A percentile compares a stretch with the other conserved stretches of the same genome.
phyloP scores from a whole-genome alignment of 2,329 filamentous ascomycete species.

The Fusarium floridanum region DNA sequence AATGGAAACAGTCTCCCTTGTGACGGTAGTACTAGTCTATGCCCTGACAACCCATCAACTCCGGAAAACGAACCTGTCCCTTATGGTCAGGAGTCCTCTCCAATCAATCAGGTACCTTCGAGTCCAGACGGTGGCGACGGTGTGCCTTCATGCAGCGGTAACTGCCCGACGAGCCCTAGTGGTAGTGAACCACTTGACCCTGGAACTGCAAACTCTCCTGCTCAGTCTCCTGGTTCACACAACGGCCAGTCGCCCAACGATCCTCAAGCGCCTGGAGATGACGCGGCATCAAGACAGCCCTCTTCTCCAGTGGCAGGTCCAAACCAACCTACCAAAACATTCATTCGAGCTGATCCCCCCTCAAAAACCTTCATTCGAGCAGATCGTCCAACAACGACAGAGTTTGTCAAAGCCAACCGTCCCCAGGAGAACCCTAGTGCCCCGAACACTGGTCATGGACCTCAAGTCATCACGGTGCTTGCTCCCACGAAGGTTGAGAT shows the following conservation, averaged over 20 bases:
- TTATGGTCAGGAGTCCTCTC: not conserved
- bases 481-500: conserved; percentile 35
- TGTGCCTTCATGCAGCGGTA: conserved; percentile 5
- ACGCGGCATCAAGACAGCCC: not conserved
- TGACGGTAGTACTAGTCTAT: not conserved
- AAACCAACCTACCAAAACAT: not conserved
- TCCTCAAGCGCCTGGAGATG: not conserved
- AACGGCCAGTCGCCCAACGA: not conserved
- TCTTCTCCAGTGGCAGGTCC: not conserved
- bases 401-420: not conserved
- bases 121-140: not conserved
- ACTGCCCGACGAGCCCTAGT: conserved; percentile 9
- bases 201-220: not conserved
- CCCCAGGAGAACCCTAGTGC: not conserved
- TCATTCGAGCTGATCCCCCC: not conserved
- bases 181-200: not conserved
- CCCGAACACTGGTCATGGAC: not conserved
- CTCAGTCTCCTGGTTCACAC: not conserved
- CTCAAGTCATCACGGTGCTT: conserved; percentile 43
- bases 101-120: not conserved
- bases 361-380: conserved; percentile 2
- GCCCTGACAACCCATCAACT: not conserved
- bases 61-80: not conserved
- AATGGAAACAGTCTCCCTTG: not conserved
- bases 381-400: conserved; percentile 1